phyloP scores from a whole-genome alignment of 1,139 yeast genomes.

The Arxiozyma heterogenica region DNA sequence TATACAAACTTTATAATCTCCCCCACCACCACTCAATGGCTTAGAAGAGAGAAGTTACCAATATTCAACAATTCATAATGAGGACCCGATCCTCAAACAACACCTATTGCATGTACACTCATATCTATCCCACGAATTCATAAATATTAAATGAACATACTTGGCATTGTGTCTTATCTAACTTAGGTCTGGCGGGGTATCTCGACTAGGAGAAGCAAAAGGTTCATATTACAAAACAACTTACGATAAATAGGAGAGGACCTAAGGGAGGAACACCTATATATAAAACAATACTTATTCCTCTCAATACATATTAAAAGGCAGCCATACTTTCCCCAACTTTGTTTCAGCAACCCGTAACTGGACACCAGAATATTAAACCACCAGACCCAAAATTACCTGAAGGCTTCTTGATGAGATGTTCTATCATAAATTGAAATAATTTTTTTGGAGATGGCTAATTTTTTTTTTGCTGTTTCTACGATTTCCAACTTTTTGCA shows the following conservation, averaged over 20 bases:
- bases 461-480: no score
- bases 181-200: conserved; percentile 3
- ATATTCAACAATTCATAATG: conserved; percentile 5
- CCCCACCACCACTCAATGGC: no score
- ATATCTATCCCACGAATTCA: background rate
- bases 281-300: no score
- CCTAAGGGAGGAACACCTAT: no score
- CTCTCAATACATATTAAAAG: no score
- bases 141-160: conserved; percentile 11
- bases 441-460: background rate
- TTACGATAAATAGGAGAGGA: background rate
- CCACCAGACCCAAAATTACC: background rate
- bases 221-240: no score
- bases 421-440: no score
- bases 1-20: background rate
- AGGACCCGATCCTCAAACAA: conserved; percentile 19
- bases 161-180: conserved; percentile 15
- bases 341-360: background rate
- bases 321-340: background rate
- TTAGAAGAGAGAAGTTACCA: background rate
- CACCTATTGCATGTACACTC: background rate
- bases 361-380: background rate
- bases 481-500: background rate
- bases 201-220: background rate
- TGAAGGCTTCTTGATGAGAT: background rate